Conservation (phyloP, 2,329 filamentous ascomycete species). For the Thelonectria blattea region DNA sequence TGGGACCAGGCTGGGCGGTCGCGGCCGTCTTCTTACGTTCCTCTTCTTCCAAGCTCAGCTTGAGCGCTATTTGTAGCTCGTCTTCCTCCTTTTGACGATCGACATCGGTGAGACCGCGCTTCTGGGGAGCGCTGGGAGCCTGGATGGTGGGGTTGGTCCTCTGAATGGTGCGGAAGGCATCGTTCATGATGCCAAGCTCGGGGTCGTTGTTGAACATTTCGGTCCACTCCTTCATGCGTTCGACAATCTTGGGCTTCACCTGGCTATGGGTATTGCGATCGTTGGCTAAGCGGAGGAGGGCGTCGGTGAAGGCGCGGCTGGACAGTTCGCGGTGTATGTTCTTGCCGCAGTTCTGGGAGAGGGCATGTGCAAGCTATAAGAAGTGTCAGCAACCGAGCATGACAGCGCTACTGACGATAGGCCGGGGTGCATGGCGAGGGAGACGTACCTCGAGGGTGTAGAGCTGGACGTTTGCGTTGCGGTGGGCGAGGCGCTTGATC, state of each 20-base stretch:
- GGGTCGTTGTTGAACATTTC: slow-evolving; percentile 91
- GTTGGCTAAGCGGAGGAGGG: slow-evolving; percentile 85
- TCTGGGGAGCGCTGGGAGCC: slow-evolving; percentile 89
- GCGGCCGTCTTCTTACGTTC: slow-evolving; percentile 60
- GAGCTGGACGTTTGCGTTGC: slow-evolving; percentile 94
- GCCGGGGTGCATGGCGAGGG: background rate
- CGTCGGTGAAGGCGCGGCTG: slow-evolving; percentile 92
- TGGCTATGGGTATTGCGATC: slow-evolving; percentile 96
- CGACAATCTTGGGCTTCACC: slow-evolving; percentile 95
- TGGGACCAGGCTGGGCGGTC: slow-evolving; percentile 43
- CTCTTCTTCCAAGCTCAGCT: slow-evolving; percentile 90
- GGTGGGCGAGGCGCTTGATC: slow-evolving; percentile 90
- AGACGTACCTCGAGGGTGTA: slow-evolving; percentile 81
- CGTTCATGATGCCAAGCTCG: slow-evolving; percentile 96
- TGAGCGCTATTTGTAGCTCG: slow-evolving; percentile 94
- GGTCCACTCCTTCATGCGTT: slow-evolving; percentile 95
- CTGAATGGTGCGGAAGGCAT: slow-evolving; percentile 89
- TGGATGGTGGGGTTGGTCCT: slow-evolving; percentile 84
- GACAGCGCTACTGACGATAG: background rate
- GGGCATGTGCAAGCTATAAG: slow-evolving; percentile 79
- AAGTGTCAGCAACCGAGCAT: slow-evolving; percentile 14
- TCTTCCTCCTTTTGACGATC: slow-evolving; percentile 97
- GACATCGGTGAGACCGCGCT: slow-evolving; percentile 85
- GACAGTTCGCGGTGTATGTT: slow-evolving; percentile 88
- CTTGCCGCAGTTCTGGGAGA: slow-evolving; percentile 90